Conservation (phyloP, 495 filamentous ascomycete species). For the Chaetomium tenue region DNA sequence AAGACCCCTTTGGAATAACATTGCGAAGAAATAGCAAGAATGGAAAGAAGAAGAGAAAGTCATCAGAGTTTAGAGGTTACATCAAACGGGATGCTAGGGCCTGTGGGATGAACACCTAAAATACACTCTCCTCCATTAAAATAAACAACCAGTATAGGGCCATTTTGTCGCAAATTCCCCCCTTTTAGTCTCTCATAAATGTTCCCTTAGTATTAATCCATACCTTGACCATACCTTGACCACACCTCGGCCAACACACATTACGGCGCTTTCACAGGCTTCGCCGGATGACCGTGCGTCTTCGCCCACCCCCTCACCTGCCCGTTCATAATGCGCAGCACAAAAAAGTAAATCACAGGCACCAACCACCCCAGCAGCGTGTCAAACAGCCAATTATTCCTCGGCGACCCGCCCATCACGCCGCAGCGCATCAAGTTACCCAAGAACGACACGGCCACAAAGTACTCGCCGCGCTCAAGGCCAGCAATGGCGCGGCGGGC, state of each 20-base stretch:
- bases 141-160: too few relatives aligned
- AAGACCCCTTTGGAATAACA: too few relatives aligned
- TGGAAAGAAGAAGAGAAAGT: too few relatives aligned
- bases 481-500: conserved; percentile 66
- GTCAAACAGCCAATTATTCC: conserved; percentile 61
- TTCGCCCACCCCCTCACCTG: conserved; percentile 59
- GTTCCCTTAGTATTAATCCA: background rate
- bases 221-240: too few relatives aligned
- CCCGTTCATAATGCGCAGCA: conserved; percentile 56
- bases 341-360: conserved; percentile 59
- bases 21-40: too few relatives aligned
- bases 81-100: too few relatives aligned
- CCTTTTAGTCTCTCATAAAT: background rate
- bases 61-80: too few relatives aligned
- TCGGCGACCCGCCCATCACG: conserved; percentile 54
- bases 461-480: conserved; percentile 76
- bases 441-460: conserved; percentile 68
- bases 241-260: background rate
- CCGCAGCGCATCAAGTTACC: conserved; percentile 66
- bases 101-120: too few relatives aligned
- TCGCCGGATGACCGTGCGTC: conserved; percentile 55
- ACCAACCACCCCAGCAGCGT: conserved; percentile 58
- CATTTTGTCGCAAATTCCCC: background rate
- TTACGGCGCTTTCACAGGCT: conserved; percentile 33
- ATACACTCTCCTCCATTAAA: too few relatives aligned